Conservation (phyloP, 208 protist species). For the Leishmania gerbilli region DNA sequence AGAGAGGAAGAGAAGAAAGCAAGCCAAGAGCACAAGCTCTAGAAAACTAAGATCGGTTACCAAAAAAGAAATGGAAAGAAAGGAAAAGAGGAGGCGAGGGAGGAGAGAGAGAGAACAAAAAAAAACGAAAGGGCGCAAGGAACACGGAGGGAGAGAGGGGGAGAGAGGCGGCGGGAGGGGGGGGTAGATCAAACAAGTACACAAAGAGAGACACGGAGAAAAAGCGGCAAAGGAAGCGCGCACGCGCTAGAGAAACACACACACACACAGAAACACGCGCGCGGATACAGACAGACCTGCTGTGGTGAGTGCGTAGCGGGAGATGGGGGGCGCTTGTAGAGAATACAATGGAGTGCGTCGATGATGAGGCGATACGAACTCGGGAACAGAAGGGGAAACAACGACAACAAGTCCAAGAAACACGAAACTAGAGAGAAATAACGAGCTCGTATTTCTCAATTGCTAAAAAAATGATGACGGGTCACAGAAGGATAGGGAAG, state of each 20-base stretch:
- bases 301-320: not conserved
- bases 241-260: not conserved
- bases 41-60: not conserved
- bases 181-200: not conserved
- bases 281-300: not conserved
- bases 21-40: slow-evolving; percentile 1
- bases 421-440: not conserved
- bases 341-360: not conserved
- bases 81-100: not conserved
- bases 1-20: not conserved
- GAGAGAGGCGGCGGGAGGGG: not conserved
- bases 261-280: not conserved
- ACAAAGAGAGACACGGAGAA: not conserved
- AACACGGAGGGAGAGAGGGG: not conserved
- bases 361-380: not conserved
- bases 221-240: not conserved
- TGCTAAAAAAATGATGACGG: not conserved
- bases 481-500: not conserved
- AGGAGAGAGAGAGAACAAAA: not conserved
- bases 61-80: no score
- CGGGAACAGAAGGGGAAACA: not conserved
- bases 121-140: no score
- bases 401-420: not conserved
- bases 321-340: not conserved
- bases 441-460: not conserved